Conservation (phyloP, 2,329 filamentous ascomycete species). For the Albophoma yamanashiensis region DNA sequence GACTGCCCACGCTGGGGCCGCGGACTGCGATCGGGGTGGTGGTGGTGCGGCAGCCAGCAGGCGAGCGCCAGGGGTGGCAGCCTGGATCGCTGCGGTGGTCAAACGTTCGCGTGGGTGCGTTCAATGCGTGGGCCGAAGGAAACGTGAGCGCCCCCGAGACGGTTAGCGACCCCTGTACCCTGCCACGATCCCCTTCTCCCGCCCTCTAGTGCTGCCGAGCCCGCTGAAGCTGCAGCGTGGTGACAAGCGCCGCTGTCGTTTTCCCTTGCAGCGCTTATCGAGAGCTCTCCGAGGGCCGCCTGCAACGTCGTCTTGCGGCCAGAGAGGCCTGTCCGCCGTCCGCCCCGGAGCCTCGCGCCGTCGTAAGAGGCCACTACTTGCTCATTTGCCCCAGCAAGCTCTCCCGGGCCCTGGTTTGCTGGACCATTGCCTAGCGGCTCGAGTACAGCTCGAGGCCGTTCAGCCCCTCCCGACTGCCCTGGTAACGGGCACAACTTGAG, state of each 20-base stretch:
- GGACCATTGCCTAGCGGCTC: neutral
- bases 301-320: neutral
- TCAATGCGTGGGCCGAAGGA: constrained; percentile 10
- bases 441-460: constrained; percentile 2
- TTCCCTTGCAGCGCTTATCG: neutral
- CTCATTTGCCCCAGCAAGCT: neutral
- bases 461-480: neutral
- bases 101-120: constrained; percentile 9
- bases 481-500: constrained; percentile 5
- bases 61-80: constrained; percentile 12
- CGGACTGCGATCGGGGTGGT: constrained; percentile 9
- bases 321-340: neutral
- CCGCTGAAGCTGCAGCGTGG: neutral
- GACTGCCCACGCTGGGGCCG: constrained; percentile 5
- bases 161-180: constrained; percentile 3
- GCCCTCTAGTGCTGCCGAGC: constrained; percentile 2
- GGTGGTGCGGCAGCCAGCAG: constrained; percentile 13
- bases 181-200: constrained; percentile 1
- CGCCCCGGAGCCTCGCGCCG: no score
- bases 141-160: constrained; percentile 7
- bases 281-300: neutral
- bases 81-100: constrained; percentile 9
- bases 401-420: neutral
- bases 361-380: neutral
- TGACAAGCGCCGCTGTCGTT: neutral